Base-by-base conservation (phyloP, 2,329 filamentous ascomycete species). In the Cladosporium sp. region DNA sequence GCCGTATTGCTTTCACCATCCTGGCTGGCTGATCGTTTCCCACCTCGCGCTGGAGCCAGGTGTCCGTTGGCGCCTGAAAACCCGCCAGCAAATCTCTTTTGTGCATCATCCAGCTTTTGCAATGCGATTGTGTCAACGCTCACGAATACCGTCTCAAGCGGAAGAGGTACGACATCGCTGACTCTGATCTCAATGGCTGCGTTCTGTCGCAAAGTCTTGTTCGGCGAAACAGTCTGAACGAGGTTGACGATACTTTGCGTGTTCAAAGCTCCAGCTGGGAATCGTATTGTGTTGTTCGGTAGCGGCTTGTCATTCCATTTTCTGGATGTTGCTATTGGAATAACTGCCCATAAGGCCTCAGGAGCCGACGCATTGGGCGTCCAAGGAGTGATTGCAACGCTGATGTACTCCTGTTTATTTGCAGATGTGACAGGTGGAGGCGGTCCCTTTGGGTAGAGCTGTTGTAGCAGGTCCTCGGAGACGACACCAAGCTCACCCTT, bases 91-190 rank as follows among this genome's bases (percentile, higher is more conserved):
- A 96, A 96, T 48, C 84, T 91, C 50, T 84, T 88, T 70, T 96
- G 89, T 47, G 91, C 87, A 70, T 91, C 86, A 68, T 96, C 90
- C 44, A 96, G 77, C 66, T 89, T 86, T 63, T 86, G 85, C 39
- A 94, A 83, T 6, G 93, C 81, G 57, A 94, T 87, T 49, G 85
- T 88, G 69, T 97, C 91, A 6, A 97, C 79, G 50, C 84, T 91
- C 58, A 97, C 90, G 70, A 91, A 96, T 15, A 97, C 83, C 0
- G 89, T 90, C 60, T 97, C 90, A 24, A 97, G 77, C 1, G 86
- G 82, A 24, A 97, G 74, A 1, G 93, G 89, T 8, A 87, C 81
- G 7, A 94, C 89, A 69, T 96, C 89, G 58, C 95, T 78, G 24
- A 95, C 82, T 58, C 90, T 80, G 61, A 97, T 88, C 72, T 97